Evolutionary conservation across 768 basidiomycete species (phyloP), one percentile per base, ranked within the genome.

Genomic region (Boletus fagicola): DNA sequence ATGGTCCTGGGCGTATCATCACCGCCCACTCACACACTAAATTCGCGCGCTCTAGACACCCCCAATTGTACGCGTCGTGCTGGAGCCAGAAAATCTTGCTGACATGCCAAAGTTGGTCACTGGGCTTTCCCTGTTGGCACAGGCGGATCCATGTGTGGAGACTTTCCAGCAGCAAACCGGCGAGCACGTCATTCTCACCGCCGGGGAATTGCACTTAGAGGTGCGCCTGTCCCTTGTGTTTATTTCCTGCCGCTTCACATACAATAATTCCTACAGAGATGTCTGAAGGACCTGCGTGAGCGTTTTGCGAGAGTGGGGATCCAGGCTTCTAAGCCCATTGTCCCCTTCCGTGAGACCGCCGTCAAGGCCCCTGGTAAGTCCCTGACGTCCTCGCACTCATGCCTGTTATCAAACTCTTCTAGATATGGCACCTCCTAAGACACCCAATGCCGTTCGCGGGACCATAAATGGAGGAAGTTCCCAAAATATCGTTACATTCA

Each of bases 101-200:
- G 93, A 98, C 67, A 90, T 98, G 85, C 87, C 85, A 1, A 94
- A 92, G 69, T 79, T 99, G 24, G 81, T 98, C 45, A 81, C 80
- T 38, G 97, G 97, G 1, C 76, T 99, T 53, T 90, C 89, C 62
- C 77, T 98, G 13, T 83, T 99, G 35, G 90, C 88, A 62, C 95
- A 98, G 68, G 88, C 94, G 5, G 97, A 98, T 75, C 96, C 97
- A 1, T 98, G 94, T 62, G 95, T 96, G 5, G 94, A 98, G 69
- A 95, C 92, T 0, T 94, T 98, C 71, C 94, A 98, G 63, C 97
- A 98, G 72, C 85, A 92, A 65, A 97, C 95, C 0, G 97, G 97
- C 33, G 97, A 99, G 71, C 90, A 97, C 71, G 97, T 99, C 54
- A 97, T 99, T 61, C 74, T 98, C 58, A 92, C 92, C 3, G 97